Base-by-base conservation (phyloP, 2,329 filamentous ascomycete genomes). In the Scedosporium aurantiacum region DNA sequence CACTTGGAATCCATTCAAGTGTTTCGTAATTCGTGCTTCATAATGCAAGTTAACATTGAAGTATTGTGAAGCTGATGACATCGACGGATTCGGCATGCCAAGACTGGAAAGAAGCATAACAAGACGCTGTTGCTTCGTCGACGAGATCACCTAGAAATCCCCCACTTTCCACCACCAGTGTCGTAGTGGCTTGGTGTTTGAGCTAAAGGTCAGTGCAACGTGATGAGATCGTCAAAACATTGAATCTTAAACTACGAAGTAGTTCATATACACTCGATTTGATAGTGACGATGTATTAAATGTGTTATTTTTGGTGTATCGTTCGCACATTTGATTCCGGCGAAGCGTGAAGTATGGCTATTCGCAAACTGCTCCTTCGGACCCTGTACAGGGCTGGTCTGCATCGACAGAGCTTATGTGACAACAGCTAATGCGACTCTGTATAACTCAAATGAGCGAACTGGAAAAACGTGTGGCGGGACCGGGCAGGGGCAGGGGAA, bases 161-260 rank as follows among this genome's bases (percentile, higher is more conserved):
- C 56, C 56, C 56, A 58, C 56, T 41, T 41, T 37, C 40, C 56
- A 58, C 56, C 56, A 58, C 55, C 55, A 37, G 37, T 16, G 55
- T 57, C 27, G 55, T 18, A 57, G 27, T 21, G 55, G 55, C 50
- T 54, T 54, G 50, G 6, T 54, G 50, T 54, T 54, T 54, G 47
- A 54, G 50, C 50, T 54, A 54, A 23, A 23, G 50, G n/a, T 23
- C 21, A 23, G 50, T 54, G 50, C 50, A 27, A 23, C 50, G 10
- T 47, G 32, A 37, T 37, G 32, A 37, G 32, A 37, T 37, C 32
- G 32, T 37, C 32, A 37, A 37, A 37, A 21, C 16, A 52, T 56
- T 32, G 52, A 7, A 56, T n/a, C n/a, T n/a, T n/a, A n/a, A n/a
- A n/a, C n/a, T n/a, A n/a, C 37, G 37, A 41, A 41, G 37, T 41